Percentiles rank a stretch among this genome's conserved stretches.
phyloP scores from a whole-genome alignment of 2,329 filamentous ascomycete genomes.

The Eurotiales sp. region DNA sequence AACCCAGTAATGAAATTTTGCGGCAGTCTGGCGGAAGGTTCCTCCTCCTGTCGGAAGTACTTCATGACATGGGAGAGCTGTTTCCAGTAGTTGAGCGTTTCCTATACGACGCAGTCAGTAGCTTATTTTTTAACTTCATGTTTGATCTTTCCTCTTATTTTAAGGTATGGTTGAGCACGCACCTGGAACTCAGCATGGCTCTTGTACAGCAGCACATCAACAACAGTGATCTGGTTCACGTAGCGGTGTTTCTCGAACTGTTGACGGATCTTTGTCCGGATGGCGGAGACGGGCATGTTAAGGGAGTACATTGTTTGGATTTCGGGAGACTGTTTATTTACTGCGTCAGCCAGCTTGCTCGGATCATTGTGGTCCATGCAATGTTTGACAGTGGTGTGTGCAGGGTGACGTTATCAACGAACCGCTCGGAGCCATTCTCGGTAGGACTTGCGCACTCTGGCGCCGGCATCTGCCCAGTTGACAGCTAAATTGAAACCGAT shows the following conservation, averaged over 20 bases:
- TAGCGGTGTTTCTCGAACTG: conserved; percentile 96
- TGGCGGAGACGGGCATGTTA: conserved; percentile 77
- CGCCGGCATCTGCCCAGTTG: conserved; percentile 85
- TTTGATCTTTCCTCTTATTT: background rate
- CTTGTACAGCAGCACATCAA: conserved; percentile 87
- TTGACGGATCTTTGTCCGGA: conserved; percentile 91
- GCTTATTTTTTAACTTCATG: too few relatives aligned
- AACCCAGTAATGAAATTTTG: conserved; percentile 91
- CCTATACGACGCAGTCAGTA: conserved; percentile 50
- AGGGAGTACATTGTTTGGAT: conserved; percentile 97
- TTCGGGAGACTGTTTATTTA: conserved; percentile 70
- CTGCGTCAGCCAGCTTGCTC: background rate
- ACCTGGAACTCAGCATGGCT: conserved; percentile 95
- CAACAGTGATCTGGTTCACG: conserved; percentile 79
- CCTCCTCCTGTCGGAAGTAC: conserved; percentile 89
- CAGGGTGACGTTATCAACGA: conserved; percentile 45
- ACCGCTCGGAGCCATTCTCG: conserved; percentile 95
- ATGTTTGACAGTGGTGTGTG: background rate
- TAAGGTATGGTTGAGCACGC: conserved; percentile 18
- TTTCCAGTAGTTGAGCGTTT: conserved; percentile 99
- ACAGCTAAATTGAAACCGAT: conserved; percentile 55
- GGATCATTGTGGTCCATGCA: background rate
- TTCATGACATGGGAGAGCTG: conserved; percentile 93
- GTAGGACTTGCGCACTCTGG: conserved; percentile 83
- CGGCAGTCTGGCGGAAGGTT: conserved; percentile 70